Percentiles rank a stretch among this genome's conserved stretches.
These are phyloP conservation scores for Cladophialophora exuberans DNA, from an alignment of 2,329 filamentous ascomycete genomes.

Conservation along the genomic window DNA sequence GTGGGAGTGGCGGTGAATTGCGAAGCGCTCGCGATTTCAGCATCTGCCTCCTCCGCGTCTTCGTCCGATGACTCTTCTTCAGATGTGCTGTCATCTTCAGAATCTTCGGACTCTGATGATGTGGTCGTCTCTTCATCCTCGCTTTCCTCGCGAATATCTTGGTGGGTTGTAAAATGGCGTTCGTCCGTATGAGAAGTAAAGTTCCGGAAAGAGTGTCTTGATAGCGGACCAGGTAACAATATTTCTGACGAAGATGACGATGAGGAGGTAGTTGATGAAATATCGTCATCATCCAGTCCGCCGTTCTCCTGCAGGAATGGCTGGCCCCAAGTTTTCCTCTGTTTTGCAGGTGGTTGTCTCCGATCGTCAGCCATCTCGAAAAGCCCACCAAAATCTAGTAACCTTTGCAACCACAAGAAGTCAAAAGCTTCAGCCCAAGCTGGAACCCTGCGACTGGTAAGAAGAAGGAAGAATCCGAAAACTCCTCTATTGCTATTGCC, in stretches of 20 bases:
- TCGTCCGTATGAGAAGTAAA: neutral
- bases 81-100: neutral
- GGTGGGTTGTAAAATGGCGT: neutral
- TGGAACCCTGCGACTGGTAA: too few species aligned
- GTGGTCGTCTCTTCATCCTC: slow-evolving; percentile 11
- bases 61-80: slow-evolving; percentile 6
- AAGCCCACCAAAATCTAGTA: neutral
- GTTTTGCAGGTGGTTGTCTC: neutral
- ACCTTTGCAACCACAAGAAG: too few species aligned
- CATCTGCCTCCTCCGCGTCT: neutral
- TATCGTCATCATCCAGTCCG: slow-evolving; percentile 1
- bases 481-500: too few species aligned
- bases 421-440: too few species aligned
- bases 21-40: slow-evolving; percentile 17
- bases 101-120: slow-evolving; percentile 9
- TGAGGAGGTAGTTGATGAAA: neutral
- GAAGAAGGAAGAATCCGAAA: too few species aligned
- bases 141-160: neutral
- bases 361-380: neutral
- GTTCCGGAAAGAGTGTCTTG: neutral
- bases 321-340: neutral
- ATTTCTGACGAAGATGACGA: too few species aligned
- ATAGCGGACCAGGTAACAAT: too few species aligned
- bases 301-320: neutral
- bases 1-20: neutral